Base-by-base conservation (phyloP, 495 filamentous ascomycete species). In the Neurospora cerealis region DNA sequence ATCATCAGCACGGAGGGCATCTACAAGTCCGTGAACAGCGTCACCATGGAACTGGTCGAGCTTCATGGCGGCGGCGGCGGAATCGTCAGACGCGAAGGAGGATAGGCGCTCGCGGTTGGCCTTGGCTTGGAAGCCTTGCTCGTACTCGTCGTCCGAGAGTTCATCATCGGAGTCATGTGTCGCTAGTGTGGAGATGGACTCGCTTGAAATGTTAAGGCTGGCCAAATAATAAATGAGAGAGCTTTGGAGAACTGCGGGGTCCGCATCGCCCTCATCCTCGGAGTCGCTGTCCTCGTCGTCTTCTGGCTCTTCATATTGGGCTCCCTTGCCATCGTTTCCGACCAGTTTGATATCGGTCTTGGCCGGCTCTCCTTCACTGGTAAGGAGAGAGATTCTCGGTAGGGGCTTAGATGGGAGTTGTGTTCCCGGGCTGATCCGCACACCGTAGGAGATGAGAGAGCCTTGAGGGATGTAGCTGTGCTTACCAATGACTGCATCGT, bases 31-130 rank as follows among this genome's bases (percentile, higher is more conserved):
- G 77, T 88, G 85, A 3, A 93, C 90, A 13, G 96, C 96, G 73
- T 98, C 96, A 60, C 91, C 86, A 77, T 97, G 93, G 88, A 98
- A 98, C 19, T 90, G 89, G 5, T 90, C 93, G 40, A 78, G 79
- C 69, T 76, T 24, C 54, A 17, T 76, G 60, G 80, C 75, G 24
- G 77, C 73, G 36, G 78, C 75, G 13, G 77, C 79, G 10, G 83
- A 85, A 76, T 87, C 86, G 72, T 87, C 83, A 0, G 86, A 87
- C 40, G 86, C 82, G 73, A 87, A 87, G 8, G 84, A 86, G 2
- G 84, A 86, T 24, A 86, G 83, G 19, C 86, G 85, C 5, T 84
- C 84, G 38, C 85, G 83, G 2, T 69, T 60, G 4, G 72, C 73
- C 2, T 76, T 77, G 71, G 77, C 73, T n/a, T 79, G 54, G 54